Conservation (phyloP, 2,329 filamentous ascomycete genomes). For the Grosmannia clavigera region DNA sequence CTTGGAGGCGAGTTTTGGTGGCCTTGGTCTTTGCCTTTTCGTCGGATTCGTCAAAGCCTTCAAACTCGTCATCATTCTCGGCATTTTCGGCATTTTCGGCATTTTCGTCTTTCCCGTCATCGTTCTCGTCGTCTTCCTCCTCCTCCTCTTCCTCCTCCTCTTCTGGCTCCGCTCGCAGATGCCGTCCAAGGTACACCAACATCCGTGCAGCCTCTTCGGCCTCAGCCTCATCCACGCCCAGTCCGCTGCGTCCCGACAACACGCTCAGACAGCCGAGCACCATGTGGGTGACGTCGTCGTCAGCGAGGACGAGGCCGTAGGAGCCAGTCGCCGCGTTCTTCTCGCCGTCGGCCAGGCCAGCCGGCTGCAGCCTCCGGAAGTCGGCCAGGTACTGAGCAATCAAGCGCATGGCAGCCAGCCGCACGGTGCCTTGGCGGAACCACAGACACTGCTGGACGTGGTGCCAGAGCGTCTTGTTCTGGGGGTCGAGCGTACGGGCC, state of each 20-base stretch:
- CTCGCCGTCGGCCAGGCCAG: not conserved
- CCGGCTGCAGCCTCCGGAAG: conserved; percentile 40
- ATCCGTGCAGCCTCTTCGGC: conserved; percentile 70
- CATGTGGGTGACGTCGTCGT: conserved; percentile 49
- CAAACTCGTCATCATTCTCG: conserved; percentile 19
- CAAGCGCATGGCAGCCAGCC: conserved; percentile 62
- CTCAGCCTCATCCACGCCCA: conserved; percentile 58
- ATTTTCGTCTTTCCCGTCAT: conserved; percentile 27
- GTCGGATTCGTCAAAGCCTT: not conserved
- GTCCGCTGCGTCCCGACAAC: conserved; percentile 38
- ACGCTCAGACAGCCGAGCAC: conserved; percentile 37
- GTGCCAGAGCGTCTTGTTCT: conserved; percentile 51
- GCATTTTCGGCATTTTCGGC: no score
- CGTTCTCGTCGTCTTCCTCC: conserved; percentile 14
- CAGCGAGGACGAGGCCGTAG: conserved; percentile 55
- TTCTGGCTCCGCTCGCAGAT: conserved; percentile 43
- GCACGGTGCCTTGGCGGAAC: conserved; percentile 61
- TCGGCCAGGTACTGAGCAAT: conserved; percentile 69
- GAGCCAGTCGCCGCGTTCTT: conserved; percentile 43
- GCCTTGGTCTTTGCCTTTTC: not conserved
- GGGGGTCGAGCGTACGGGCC: conserved; percentile 43
- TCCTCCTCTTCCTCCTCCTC: conserved; percentile 26
- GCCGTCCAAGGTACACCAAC: conserved; percentile 64
- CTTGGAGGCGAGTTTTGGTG: conserved; percentile 23
- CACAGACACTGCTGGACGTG: conserved; percentile 56